Percentiles rank a stretch among this genome's conserved stretches.
These are phyloP conservation scores for Xylariaceae sp. DNA, from an alignment of 2,329 filamentous ascomycete species.

Conservation along the genomic window DNA sequence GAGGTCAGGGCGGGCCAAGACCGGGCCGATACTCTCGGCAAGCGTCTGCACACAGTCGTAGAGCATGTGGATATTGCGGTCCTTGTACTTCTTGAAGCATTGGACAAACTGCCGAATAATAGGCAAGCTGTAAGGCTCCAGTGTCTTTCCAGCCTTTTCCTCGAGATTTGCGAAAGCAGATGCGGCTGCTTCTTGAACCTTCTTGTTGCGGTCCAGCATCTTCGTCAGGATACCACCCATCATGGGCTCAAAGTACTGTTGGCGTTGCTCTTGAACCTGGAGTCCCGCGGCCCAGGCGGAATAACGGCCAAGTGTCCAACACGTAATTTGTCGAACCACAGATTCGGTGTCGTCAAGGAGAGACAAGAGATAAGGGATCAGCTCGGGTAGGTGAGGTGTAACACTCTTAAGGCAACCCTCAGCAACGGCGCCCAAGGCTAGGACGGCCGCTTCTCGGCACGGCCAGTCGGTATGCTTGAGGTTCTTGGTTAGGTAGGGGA, in stretches of 20 bases:
- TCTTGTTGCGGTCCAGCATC: constrained; percentile 97
- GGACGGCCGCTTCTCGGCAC: constrained; percentile 85
- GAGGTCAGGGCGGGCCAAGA: constrained; percentile 75
- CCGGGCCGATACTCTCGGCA: constrained; percentile 81
- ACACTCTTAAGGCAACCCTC: constrained; percentile 91
- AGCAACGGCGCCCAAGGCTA: constrained; percentile 89
- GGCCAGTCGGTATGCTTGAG: constrained; percentile 86
- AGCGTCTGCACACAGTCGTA: constrained; percentile 98
- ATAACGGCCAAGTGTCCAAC: constrained; percentile 93
- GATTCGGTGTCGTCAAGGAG: constrained; percentile 80
- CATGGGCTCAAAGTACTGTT: constrained; percentile 84
- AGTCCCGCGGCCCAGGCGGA: constrained; percentile 86
- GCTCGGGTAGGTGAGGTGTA: constrained; percentile 80
- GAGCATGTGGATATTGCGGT: constrained; percentile 96
- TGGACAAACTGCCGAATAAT: constrained; percentile 89
- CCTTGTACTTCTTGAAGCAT: constrained; percentile 95
- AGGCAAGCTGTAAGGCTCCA: constrained; percentile 80
- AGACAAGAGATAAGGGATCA: constrained; percentile 85
- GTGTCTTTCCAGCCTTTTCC: constrained; percentile 76
- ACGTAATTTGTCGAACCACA: constrained; percentile 92
- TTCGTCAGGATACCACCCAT: constrained; percentile 93
- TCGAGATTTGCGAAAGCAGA: constrained; percentile 95
- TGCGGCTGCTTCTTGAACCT: constrained; percentile 92
- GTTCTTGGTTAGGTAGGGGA: constrained; percentile 89
- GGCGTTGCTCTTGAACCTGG: constrained; percentile 58